Conservation (phyloP, 495 filamentous ascomycete species). For the Apiosordaria backusii region DNA sequence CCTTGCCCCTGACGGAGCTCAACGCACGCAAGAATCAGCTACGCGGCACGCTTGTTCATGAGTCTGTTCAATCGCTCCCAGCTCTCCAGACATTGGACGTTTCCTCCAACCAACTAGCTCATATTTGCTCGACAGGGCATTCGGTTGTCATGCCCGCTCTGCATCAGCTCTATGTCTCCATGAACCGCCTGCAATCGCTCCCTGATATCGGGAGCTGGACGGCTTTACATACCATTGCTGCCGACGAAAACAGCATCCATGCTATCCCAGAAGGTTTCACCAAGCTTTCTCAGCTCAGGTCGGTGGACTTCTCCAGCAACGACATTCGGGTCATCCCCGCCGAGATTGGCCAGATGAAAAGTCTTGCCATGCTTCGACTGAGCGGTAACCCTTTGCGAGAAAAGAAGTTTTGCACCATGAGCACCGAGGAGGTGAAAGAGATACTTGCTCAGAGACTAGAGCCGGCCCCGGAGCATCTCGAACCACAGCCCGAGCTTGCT, state of each 20-base stretch:
- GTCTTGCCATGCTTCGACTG: constrained; percentile 65
- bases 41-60: constrained; percentile 64
- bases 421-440: constrained; percentile 76
- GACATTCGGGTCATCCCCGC: constrained; percentile 71
- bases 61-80: constrained; percentile 52
- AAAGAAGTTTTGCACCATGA: constrained; percentile 75
- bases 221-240: constrained; percentile 65
- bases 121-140: constrained; percentile 40
- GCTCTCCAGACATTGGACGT: constrained; percentile 72
- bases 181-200: constrained; percentile 70
- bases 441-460: constrained; percentile 67
- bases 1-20: constrained; percentile 69
- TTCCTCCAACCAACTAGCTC: constrained; percentile 64
- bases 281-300: constrained; percentile 60
- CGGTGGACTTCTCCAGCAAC: constrained; percentile 80
- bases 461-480: constrained; percentile 40
- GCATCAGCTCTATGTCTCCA: constrained; percentile 66
- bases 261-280: constrained; percentile 72
- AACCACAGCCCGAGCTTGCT: constrained; percentile 14
- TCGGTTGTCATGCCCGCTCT: constrained; percentile 59
- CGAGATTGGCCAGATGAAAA: constrained; percentile 76
- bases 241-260: constrained; percentile 75
- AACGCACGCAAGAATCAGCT: constrained; percentile 76
- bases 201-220: constrained; percentile 70
- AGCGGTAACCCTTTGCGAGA: constrained; percentile 85